Percentiles rank a stretch among this genome's conserved stretches.
Conservation (phyloP, 768 basidiomycete genomes). For the Trametes villosa region DNA sequence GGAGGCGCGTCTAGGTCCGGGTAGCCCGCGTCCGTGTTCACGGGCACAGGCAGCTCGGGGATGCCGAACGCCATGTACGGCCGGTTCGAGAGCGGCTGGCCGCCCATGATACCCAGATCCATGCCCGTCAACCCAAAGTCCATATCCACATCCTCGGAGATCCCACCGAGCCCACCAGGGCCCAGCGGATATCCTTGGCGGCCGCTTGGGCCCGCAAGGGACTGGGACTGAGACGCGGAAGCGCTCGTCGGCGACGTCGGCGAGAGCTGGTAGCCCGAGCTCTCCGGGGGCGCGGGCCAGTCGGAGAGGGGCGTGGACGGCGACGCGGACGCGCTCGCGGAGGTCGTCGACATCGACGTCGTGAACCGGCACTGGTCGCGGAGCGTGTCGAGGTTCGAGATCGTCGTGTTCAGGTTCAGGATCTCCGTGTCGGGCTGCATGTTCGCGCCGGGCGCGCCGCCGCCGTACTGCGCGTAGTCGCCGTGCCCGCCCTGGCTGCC, state of each 20-base stretch:
- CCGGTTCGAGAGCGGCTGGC: constrained; percentile 44
- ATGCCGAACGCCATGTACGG: constrained; percentile 39
- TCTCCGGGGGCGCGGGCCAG: constrained; percentile 4
- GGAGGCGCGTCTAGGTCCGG: constrained; percentile 26
- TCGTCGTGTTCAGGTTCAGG: constrained; percentile 17
- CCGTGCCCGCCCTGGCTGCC: background rate
- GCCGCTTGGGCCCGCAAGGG: background rate
- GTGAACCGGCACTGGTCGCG: constrained; percentile 21
- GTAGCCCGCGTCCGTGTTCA: constrained; percentile 11
- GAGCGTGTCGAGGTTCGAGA: constrained; percentile 21
- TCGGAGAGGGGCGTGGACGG: constrained; percentile 8
- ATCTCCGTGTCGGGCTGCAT: constrained; percentile 16
- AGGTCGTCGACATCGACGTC: constrained; percentile 1
- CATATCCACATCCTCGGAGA: constrained; percentile 22
- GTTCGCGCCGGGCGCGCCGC: constrained; percentile 10
- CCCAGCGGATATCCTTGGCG: background rate
- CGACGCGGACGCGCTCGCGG: constrained; percentile 5
- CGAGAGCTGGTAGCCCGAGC: constrained; percentile 3
- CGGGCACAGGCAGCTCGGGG: constrained; percentile 6
- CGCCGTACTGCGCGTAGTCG: constrained; percentile 15
- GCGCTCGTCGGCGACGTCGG: background rate
- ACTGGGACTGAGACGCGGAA: background rate
- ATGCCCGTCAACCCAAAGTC: constrained; percentile 27
- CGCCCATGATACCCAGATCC: constrained; percentile 46
- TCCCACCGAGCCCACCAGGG: background rate